Evolutionary conservation across 192 early-diverging fungal genomes (phyloP), one percentile per base, ranked within the genome.

Genomic region (Powellomyces hirtus): DNA sequence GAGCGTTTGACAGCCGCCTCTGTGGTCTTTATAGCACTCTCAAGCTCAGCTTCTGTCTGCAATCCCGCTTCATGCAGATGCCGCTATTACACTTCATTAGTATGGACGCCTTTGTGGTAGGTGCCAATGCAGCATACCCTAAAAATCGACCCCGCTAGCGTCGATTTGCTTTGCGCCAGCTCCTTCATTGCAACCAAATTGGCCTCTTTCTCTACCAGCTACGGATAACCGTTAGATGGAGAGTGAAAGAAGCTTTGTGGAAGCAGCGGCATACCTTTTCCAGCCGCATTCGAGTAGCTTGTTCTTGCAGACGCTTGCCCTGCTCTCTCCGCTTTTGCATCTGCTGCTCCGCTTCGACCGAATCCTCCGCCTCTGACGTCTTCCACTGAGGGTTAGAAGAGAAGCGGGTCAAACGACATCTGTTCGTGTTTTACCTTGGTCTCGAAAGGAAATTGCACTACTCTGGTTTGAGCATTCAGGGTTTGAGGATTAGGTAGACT

Each of bases 401-500:
- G 13, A 53, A 53, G 18, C 8, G 18, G 18, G 18, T n/a, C n/a
- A n/a, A n/a, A n/a, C n/a, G n/a, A n/a, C n/a, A n/a, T n/a, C 10
- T 42, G 40, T 42, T 18, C n/a, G 46, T 3, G 3, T 7, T 24
- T 49, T 13, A 53, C 42, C 60, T 38, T 49, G 0, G 31, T 26
- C 50, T 37, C 45, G 84, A 81, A 65, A 86, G 91, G 92, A 56
- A 93, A 93, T 70, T 95, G 94, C 34, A 94, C 80, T 2, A 88
- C 79, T 3, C 83, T 79, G 59, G 92, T 89, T n/a, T 85, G 80
- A 14, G 72, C 66, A 34, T 76, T 72, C 55, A 97, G 82, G 18
- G 81, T 81, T 29, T 82, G 76, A 27, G 78, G 79, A 46, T 91
- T 70, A 4, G 62, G 1, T 59, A 89, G 85, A 14, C 80, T 74